Evolutionary conservation across 257 asterid genomes (phyloP).

Genomic region (Solanum sejunctum): DNA sequence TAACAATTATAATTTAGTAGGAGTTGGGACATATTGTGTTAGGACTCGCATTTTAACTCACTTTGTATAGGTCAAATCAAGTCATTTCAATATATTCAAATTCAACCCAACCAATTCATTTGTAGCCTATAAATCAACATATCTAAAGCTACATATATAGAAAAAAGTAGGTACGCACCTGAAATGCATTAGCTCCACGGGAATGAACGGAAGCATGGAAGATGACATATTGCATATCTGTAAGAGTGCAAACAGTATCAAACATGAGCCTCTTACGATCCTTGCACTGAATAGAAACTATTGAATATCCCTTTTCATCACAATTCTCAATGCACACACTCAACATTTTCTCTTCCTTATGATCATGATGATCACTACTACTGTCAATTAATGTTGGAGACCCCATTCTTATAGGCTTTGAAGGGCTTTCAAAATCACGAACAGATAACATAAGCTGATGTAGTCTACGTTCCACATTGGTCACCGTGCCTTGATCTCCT

Average conservation of each 20-base stretch:
- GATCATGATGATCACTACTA: not conserved
- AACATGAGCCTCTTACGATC: slow-evolving; percentile 71
- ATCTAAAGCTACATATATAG: not conserved
- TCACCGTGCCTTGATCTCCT: slow-evolving; percentile 30
- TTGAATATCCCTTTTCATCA: slow-evolving; percentile 56
- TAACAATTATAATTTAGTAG: too few relatives aligned
- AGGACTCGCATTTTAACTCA: too few relatives aligned
- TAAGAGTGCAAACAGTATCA: slow-evolving; percentile 74
- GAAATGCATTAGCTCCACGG: slow-evolving; percentile 49
- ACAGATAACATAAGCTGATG: slow-evolving; percentile 69
- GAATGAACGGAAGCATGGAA: slow-evolving; percentile 72
- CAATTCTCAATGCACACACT: slow-evolving; percentile 50
- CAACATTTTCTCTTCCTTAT: slow-evolving; percentile 21
- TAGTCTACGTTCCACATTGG: slow-evolving; percentile 50
- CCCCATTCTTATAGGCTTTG: not conserved
- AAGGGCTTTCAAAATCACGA: slow-evolving; percentile 38
- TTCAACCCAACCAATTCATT: too few relatives aligned
- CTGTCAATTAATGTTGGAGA: not conserved
- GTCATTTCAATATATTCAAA: too few relatives aligned
- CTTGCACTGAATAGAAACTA: slow-evolving; percentile 47
- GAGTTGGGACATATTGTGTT: too few relatives aligned
- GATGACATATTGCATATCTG: slow-evolving; percentile 60
- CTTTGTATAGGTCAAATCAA: too few relatives aligned
- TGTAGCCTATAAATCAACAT: not conserved
- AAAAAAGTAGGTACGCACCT: slow-evolving; percentile 26